A percentile compares a stretch with the other conserved stretches of the same genome.
Conservation (phyloP, 345 rosid species). For the Punica granatum region DNA sequence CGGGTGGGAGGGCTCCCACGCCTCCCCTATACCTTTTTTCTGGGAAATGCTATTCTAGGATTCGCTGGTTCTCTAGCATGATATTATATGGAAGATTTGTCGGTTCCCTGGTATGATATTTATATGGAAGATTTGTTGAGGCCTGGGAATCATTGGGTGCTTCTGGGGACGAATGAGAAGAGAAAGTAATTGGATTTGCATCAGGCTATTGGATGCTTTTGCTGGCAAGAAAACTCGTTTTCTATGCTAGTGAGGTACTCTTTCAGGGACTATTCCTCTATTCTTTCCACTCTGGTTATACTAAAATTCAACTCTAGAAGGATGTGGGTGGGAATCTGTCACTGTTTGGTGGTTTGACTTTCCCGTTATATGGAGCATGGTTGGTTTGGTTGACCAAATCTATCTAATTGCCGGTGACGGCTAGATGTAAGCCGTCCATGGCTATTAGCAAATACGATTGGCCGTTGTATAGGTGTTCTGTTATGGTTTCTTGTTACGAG, state of each 20-base stretch:
- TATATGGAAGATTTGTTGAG: neutral
- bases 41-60: neutral
- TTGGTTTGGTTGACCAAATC: neutral
- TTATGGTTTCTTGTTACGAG: no score
- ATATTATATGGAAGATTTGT: constrained; percentile 1
- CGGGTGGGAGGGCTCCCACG: neutral
- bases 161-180: neutral
- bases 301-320: neutral
- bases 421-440: neutral
- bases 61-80: neutral
- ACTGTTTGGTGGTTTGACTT: neutral
- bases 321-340: neutral
- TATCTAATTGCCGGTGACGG: neutral
- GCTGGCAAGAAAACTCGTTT: neutral
- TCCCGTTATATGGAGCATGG: neutral
- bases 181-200: neutral
- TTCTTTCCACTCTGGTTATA: neutral
- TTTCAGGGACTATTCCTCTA: constrained; percentile 1
- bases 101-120: neutral
- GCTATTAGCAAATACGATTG: no score
- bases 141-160: constrained; percentile 2
- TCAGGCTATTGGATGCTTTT: constrained; percentile 6
- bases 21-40: constrained; percentile 3
- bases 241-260: constrained; percentile 3
- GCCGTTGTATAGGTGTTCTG: no score